Evolutionary conservation across 2,329 filamentous ascomycete species (phyloP).

Genomic region (Chalaropsis ovoidea): DNA sequence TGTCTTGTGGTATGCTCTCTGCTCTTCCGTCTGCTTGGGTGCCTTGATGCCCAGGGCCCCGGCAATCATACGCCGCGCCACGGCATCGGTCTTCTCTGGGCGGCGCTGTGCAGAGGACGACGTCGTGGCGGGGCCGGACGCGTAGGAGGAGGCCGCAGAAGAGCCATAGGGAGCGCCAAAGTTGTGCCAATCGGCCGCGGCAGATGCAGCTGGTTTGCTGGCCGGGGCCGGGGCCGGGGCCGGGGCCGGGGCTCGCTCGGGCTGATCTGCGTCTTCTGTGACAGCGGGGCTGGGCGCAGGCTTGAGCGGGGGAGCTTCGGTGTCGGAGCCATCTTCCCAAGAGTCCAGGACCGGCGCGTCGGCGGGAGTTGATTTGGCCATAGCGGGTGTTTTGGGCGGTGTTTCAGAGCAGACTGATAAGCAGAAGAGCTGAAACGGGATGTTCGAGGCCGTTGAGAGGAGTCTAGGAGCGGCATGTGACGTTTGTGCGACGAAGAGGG

Average conservation of each 20-base stretch:
- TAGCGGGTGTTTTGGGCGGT: constrained; percentile 16
- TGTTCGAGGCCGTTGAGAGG: too few species aligned
- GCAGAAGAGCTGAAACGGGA: not conserved
- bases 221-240: not conserved
- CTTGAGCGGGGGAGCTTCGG: constrained; percentile 29
- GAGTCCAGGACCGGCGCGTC: constrained; percentile 35
- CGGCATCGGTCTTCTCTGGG: constrained; percentile 88
- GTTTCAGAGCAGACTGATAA: not conserved
- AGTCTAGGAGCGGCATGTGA: too few species aligned
- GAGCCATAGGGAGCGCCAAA: not conserved
- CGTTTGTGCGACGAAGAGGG: too few species aligned
- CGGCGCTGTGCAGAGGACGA: constrained; percentile 31
- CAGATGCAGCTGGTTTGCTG: not conserved
- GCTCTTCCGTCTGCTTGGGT: constrained; percentile 76
- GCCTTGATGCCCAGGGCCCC: constrained; percentile 72
- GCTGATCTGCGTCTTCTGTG: not conserved
- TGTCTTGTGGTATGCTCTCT: constrained; percentile 73
- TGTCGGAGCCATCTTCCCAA: constrained; percentile 49
- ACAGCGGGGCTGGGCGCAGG: not conserved
- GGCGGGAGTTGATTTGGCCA: constrained; percentile 26
- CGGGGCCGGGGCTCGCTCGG: not conserved
- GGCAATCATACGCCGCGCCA: constrained; percentile 81
- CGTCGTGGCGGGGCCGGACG: not conserved
- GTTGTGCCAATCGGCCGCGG: constrained; percentile 11
- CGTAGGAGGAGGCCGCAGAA: not conserved